Evolutionary conservation across 805 yeast species (phyloP), one percentile per base, ranked within the genome.

Genomic region (Candida glaebosa): DNA sequence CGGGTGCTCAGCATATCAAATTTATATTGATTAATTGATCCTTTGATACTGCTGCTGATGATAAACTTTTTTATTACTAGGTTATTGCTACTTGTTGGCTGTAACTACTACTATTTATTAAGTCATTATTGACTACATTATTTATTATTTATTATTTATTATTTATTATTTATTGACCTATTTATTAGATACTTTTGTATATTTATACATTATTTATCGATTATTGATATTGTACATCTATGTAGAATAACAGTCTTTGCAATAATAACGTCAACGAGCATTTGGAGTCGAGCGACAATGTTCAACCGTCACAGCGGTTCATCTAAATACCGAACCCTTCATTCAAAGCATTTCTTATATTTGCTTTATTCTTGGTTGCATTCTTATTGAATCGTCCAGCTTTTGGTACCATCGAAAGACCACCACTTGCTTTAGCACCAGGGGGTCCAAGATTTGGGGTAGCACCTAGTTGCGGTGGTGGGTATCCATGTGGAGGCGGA

Each of bases 311-410:
- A n/a, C n/a, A n/a, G n/a, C n/a, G n/a, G n/a, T n/a, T n/a, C n/a
- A n/a, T n/a, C 38, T 61, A 83, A 28, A 84, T 82, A 35, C 91
- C 91, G 63, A 83, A 84, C 41, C 84, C 85, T 42, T 76, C 79
- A 52, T 77, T 75, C 37, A 84, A 71, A 2, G 87, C 86, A 39
- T 79, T 74, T 50, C 88, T 71, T 34, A 84, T 67, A 40, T 73
- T 69, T 32, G 78, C 82, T 51, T 81, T 79, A 50, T 77, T 77
- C 26, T 67, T 60, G 18, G 56, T 63, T 39, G 63, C 58, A 52
- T 68, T 78, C 53, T 71, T 71, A 39, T 61, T 51, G 40, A 32
- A 44, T 40, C 53, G 60, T 17, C 53, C 62, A 4, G 72, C 65
- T 4, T 70, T 49, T 3, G 84, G 85, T 63, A 77, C 65, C 28